Conservation (phyloP, 2,329 filamentous ascomycete species). For the Aspergillus aculeatus region DNA sequence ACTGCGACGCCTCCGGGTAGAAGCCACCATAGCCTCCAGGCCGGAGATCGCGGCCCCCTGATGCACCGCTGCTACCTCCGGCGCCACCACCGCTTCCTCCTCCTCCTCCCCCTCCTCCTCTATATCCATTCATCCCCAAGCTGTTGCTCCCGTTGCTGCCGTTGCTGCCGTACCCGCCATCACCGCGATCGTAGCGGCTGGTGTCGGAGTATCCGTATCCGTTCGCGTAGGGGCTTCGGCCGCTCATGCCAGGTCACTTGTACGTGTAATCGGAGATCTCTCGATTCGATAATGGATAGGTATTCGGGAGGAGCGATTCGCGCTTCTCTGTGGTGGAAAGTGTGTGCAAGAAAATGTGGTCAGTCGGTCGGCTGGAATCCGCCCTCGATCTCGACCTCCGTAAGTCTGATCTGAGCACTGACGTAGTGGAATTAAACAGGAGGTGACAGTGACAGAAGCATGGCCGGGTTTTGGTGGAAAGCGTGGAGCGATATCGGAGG, state of each 20-base stretch:
- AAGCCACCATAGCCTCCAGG: slow-evolving; percentile 48
- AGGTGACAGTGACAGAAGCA: slow-evolving; percentile 24
- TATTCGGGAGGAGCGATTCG: too few relatives aligned
- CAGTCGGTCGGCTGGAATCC: background rate
- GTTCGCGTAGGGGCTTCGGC: slow-evolving; percentile 36
- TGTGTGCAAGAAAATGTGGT: too few relatives aligned
- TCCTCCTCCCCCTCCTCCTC: slow-evolving; percentile 21
- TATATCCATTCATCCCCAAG: slow-evolving; percentile 35
- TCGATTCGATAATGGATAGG: background rate
- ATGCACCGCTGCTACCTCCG: slow-evolving; percentile 41
- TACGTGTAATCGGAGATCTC: slow-evolving; percentile 3
- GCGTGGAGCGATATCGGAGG: background rate
- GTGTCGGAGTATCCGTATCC: slow-evolving; percentile 39
- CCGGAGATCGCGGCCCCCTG: slow-evolving; percentile 42
- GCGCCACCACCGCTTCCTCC: slow-evolving; percentile 23
- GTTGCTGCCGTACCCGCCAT: slow-evolving; percentile 29
- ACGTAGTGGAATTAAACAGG: slow-evolving; percentile 16
- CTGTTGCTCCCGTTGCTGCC: slow-evolving; percentile 28
- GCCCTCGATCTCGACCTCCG: background rate
- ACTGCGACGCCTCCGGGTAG: slow-evolving; percentile 32
- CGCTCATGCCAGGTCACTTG: slow-evolving; percentile 33
- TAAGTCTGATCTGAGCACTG: slow-evolving; percentile 19
- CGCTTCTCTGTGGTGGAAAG: too few relatives aligned
- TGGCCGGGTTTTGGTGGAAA: slow-evolving; percentile 19
- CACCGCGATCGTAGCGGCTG: slow-evolving; percentile 35